phyloP scores from a whole-genome alignment of 768 basidiomycete genomes.

The Boletus edulis region DNA sequence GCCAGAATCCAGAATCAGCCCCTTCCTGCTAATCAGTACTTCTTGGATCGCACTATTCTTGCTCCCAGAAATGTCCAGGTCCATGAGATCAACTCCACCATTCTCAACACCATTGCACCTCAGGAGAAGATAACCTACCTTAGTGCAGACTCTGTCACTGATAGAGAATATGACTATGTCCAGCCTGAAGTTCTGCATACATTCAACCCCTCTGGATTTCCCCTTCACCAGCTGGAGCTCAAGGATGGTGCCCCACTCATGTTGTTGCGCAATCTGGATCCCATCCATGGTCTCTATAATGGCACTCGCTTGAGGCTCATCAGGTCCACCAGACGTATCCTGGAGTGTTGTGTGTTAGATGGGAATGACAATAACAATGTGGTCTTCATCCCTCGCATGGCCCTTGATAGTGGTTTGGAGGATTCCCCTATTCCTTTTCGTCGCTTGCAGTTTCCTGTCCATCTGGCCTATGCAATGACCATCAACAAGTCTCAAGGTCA shows the following conservation, averaged over 20 bases:
- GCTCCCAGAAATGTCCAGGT: background rate
- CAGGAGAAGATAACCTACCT: background rate
- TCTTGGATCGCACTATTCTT: background rate
- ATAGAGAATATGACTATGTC: too few species aligned
- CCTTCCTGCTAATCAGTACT: background rate
- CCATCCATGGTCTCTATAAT: too few species aligned
- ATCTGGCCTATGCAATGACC: constrained; percentile 37
- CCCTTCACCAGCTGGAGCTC: too few species aligned
- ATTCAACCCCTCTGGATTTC: too few species aligned
- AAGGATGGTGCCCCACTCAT: too few species aligned
- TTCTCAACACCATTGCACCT: background rate
- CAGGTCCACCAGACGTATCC: too few species aligned
- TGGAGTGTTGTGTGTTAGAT: too few species aligned
- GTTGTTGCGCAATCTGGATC: too few species aligned
- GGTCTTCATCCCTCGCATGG: constrained; percentile 32
- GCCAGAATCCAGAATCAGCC: background rate
- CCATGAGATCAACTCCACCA: background rate
- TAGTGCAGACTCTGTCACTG: background rate
- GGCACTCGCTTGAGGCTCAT: too few species aligned
- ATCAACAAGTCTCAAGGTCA: constrained; percentile 43
- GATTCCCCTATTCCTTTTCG: constrained; percentile 23
- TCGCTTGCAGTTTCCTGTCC: constrained; percentile 31
- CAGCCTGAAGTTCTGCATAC: too few species aligned
- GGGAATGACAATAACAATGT: background rate
- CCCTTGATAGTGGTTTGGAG: constrained; percentile 13